Percentiles rank a stretch among this genome's conserved stretches.
These are phyloP conservation scores for Corymbia calophylla DNA, from an alignment of 441 rosid genomes.

Conservation along the genomic window DNA sequence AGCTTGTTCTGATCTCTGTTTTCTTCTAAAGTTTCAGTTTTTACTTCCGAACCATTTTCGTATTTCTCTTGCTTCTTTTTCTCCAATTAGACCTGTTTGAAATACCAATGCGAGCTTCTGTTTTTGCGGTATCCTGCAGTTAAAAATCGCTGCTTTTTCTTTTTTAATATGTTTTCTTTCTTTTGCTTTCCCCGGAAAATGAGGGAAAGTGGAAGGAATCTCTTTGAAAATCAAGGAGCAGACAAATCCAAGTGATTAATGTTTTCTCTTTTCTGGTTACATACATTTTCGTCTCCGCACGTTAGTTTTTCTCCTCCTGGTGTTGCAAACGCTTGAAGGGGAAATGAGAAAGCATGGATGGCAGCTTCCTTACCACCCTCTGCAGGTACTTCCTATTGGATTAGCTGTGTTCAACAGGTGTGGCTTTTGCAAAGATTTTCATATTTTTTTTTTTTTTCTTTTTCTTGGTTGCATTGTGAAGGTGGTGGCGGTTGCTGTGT, in stretches of 20 bases:
- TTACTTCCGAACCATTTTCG: background rate
- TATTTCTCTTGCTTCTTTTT: background rate
- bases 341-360: conserved; percentile 98
- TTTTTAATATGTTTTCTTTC: background rate
- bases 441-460: background rate
- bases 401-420: background rate
- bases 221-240: background rate
- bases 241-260: background rate
- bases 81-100: conserved; percentile 22
- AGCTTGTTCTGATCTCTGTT: conserved; percentile 4
- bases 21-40: conserved; percentile 17
- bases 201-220: conserved; percentile 32
- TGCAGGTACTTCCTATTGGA: conserved; percentile 46
- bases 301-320: background rate
- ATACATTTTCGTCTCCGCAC: background rate
- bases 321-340: conserved; percentile 24
- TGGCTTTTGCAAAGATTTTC: background rate
- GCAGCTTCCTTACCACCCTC: conserved; percentile 98
- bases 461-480: conserved; percentile 14
- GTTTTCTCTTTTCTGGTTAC: conserved; percentile 12
- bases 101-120: conserved; percentile 10
- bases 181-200: conserved; percentile 18
- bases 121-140: background rate
- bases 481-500: conserved; percentile 99
- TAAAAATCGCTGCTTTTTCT: conserved; percentile 17